Conservation (phyloP, 75 land plant species). For the Cryptomeria japonica region DNA sequence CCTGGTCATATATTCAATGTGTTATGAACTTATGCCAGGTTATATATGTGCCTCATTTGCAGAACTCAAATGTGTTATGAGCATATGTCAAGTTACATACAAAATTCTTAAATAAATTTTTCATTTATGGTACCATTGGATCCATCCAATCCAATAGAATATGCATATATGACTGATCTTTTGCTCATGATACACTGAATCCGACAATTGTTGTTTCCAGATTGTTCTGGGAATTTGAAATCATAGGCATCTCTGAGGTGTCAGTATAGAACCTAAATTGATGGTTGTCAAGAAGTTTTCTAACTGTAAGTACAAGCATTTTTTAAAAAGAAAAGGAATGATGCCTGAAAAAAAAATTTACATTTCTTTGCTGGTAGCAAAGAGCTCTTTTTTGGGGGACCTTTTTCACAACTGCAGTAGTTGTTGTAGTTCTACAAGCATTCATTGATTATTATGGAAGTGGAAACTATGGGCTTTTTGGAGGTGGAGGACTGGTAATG, state of each 20-base stretch:
- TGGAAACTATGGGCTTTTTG: slow-evolving; percentile 84
- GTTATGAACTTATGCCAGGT: too few relatives aligned
- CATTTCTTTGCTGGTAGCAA: slow-evolving; percentile 57
- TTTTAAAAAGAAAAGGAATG: neutral
- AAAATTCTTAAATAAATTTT: too few relatives aligned
- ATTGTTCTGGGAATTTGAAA: neutral
- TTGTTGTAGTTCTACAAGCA: slow-evolving; percentile 66
- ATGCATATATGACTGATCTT: too few relatives aligned
- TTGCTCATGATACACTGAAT: too few relatives aligned
- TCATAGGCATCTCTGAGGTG: neutral
- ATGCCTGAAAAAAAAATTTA: neutral
- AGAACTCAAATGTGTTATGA: too few relatives aligned
- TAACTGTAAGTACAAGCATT: neutral
- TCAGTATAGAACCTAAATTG: neutral
- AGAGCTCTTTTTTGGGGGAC: slow-evolving; percentile 89
- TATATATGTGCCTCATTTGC: too few relatives aligned
- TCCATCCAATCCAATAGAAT: too few relatives aligned
- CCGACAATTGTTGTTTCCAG: neutral
- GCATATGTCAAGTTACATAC: too few relatives aligned
- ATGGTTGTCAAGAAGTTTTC: neutral
- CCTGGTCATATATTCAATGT: too few relatives aligned
- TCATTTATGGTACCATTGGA: too few relatives aligned
- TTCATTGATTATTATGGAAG: slow-evolving; percentile 59
- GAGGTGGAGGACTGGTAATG: slow-evolving; percentile 65
- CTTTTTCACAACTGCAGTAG: slow-evolving; percentile 87